Conservation (phyloP, 208 protist species). For the Trypanosoma lewisi region DNA sequence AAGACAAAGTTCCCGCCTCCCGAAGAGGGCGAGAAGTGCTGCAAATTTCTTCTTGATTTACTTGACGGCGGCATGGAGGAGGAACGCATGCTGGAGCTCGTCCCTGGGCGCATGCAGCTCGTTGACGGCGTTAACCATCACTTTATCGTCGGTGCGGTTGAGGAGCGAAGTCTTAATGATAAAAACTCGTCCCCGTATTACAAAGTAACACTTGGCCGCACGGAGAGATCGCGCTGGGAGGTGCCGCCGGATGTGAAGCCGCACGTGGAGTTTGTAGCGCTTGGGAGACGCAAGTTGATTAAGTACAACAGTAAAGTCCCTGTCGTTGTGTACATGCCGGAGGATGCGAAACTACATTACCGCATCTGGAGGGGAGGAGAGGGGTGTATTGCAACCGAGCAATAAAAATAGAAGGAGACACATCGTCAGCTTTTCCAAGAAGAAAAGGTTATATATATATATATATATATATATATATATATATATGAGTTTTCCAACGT, state of each 20-base stretch:
- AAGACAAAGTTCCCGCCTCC: constrained; percentile 35
- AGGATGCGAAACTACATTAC: constrained; percentile 61
- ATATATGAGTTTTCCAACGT: neutral
- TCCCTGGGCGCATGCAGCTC: constrained; percentile 39
- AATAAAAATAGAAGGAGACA: constrained; percentile 3
- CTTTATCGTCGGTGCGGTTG: constrained; percentile 26
- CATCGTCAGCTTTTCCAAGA: neutral
- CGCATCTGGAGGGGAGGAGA: constrained; percentile 46
- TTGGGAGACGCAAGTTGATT: constrained; percentile 34
- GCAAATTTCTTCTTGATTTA: constrained; percentile 58
- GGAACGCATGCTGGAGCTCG: constrained; percentile 49
- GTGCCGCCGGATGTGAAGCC: constrained; percentile 18
- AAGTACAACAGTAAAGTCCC: constrained; percentile 48
- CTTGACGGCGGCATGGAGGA: constrained; percentile 30
- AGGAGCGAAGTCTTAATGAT: constrained; percentile 21
- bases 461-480: constrained; percentile 8
- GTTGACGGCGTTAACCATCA: constrained; percentile 32
- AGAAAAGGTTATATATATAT: neutral
- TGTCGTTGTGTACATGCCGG: constrained; percentile 66
- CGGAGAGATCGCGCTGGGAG: constrained; percentile 1
- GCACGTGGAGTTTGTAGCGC: constrained; percentile 39
- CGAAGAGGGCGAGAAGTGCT: constrained; percentile 35
- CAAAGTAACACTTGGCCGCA: constrained; percentile 33
- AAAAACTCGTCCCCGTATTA: constrained; percentile 38
- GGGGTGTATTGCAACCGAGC: constrained; percentile 26